These are phyloP conservation scores for Bifiguratus adelaidae DNA, from an alignment of 192 early-diverging fungal genomes.

Conservation along the genomic window DNA sequence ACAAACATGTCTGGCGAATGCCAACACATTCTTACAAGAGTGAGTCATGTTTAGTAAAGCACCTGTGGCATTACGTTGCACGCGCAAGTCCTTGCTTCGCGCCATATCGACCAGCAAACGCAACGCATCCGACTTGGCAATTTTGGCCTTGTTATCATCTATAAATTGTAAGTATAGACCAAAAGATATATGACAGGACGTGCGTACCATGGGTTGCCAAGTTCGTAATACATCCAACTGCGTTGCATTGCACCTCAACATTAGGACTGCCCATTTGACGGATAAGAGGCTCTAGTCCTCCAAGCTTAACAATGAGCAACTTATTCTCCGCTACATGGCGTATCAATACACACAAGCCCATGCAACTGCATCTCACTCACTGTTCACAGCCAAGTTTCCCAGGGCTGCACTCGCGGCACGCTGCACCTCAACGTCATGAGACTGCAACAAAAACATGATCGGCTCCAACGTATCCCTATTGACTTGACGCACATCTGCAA, in stretches of 20 bases:
- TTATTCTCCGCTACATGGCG: conserved; percentile 64
- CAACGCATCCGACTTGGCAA: conserved; percentile 76
- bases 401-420: conserved; percentile 76
- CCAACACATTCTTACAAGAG: conserved; percentile 26
- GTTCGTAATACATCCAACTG: conserved; percentile 90
- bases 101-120: conserved; percentile 64
- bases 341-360: too few species aligned
- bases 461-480: conserved; percentile 69
- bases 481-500: conserved; percentile 63
- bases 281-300: conserved; percentile 75
- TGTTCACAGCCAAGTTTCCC: conserved; percentile 80
- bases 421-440: conserved; percentile 77
- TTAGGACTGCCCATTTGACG: conserved; percentile 78
- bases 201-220: conserved; percentile 69
- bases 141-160: conserved; percentile 85
- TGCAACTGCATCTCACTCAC: conserved; percentile 26
- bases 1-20: too few species aligned
- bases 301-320: conserved; percentile 72
- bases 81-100: conserved; percentile 68
- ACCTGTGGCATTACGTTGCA: conserved; percentile 84
- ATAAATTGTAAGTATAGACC: background rate
- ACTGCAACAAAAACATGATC: conserved; percentile 71
- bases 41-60: conserved; percentile 92
- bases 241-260: conserved; percentile 88
- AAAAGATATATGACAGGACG: background rate